A percentile compares a stretch with the other conserved stretches of the same genome.
Evolutionary conservation across 805 yeast species (phyloP).

Genomic region (Saccharomycopsis olivae): DNA sequence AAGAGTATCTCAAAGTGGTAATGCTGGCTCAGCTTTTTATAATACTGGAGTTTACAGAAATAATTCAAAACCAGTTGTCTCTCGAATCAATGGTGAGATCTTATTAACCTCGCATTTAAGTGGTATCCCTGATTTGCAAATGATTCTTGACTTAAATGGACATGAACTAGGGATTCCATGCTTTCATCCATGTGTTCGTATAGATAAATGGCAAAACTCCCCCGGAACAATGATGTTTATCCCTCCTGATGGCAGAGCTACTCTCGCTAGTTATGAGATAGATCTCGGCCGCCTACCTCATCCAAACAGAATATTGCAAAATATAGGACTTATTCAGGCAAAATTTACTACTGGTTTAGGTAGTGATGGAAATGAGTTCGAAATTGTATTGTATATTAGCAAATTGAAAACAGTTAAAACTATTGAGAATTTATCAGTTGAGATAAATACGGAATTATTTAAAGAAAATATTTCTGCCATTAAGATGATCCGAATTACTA

Average conservation of each 20-base stretch:
- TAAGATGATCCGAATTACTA: conserved; percentile 53
- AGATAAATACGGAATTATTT: conserved; percentile 26
- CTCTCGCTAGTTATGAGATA: conserved; percentile 51
- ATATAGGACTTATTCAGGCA: conserved; percentile 44
- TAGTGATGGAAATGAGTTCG: conserved; percentile 44
- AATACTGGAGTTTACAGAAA: conserved; percentile 22
- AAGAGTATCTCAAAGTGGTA: conserved; percentile 12
- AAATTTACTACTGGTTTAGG: conserved; percentile 49
- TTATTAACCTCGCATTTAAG: conserved; percentile 59
- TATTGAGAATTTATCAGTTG: conserved; percentile 38
- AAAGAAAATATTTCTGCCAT: conserved; percentile 28
- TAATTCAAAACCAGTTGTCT: conserved; percentile 32
- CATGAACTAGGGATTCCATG: conserved; percentile 45
- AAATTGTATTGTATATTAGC: conserved; percentile 40
- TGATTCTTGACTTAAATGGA: conserved; percentile 39
- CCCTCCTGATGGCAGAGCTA: conserved; percentile 80
- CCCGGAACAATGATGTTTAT: conserved; percentile 37
- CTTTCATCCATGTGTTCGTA: conserved; percentile 61
- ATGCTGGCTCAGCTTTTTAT: conserved; percentile 19
- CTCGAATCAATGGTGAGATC: conserved; percentile 52
- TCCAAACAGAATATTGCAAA: conserved; percentile 8
- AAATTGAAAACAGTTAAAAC: conserved; percentile 34
- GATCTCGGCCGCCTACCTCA: conserved; percentile 40
- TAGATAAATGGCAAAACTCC: conserved; percentile 35
- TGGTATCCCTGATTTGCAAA: conserved; percentile 63